Evolutionary conservation across 202 grass and related monocot genomes (phyloP), one percentile per base, ranked within the genome.

Genomic region (Brachypodium distachyon): DNA sequence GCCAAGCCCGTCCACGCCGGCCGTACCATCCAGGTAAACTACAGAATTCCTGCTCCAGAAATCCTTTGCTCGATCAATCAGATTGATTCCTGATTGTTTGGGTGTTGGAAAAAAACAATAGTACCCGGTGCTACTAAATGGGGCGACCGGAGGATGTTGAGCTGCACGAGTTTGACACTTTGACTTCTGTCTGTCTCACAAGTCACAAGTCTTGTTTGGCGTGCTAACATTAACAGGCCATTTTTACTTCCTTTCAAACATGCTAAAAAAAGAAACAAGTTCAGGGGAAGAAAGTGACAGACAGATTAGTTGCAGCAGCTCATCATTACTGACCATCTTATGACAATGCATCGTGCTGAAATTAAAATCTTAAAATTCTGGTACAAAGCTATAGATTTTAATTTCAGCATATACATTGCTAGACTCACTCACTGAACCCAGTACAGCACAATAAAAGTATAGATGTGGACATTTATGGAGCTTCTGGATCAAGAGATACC

Each of bases 11-110:
- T 97, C 40, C 93, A 89, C 40, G 47, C 70, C 7, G 93, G 90
- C 73, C 85, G 83, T 41, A 87, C 69, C 55, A 91, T 91, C 70
- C 90, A 97, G 83, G 93, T 93, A 83, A 0, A 8, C 70, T 86
- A 73, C 3, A 39, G 23, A 12, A 49, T 9, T 9, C 6, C 19
- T 21, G 6, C 5, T 21, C 33, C 56, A 33, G 3, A 12, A 12
- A 29, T 28, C 4, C 34, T 6, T n/a, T n/a, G n/a, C n/a, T n/a
- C n/a, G n/a, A n/a, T n/a, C n/a, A n/a, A n/a, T n/a, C n/a, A n/a
- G n/a, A n/a, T n/a, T n/a, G n/a, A 57, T 50, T 59, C 41, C 12
- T 3, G 29, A 4, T 42, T 25, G 12, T 12, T 48, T 17, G 38
- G 53, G 2, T 0, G 22, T 34, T 13, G 21, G 19, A 12, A 22